Evolutionary conservation across 1,284 basidiomycete species (phyloP).

Genomic region (Phaffia rhodozyma): DNA sequence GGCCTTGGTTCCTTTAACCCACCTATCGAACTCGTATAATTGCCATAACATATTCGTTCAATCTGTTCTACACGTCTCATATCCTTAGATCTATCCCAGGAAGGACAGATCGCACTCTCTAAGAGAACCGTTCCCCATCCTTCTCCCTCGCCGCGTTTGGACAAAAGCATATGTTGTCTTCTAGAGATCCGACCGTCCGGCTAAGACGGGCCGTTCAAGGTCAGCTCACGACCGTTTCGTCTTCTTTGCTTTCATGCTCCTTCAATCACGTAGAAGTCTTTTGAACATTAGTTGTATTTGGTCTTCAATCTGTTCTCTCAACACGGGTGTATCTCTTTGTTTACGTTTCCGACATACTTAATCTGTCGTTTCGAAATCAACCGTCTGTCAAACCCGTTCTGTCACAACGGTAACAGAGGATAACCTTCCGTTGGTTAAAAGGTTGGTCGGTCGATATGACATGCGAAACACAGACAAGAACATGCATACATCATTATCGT

Average conservation of each 20-base stretch:
- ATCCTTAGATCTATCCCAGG: no score
- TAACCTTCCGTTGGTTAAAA: slow-evolving; percentile 75
- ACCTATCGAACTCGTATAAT: no score
- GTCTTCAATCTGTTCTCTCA: background rate
- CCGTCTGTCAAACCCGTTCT: slow-evolving; percentile 1
- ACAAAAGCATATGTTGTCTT: background rate
- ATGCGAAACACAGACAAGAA: slow-evolving; percentile 67
- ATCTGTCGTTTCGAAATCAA: background rate
- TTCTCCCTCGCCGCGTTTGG: no score
- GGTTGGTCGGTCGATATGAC: slow-evolving; percentile 57
- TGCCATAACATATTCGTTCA: no score
- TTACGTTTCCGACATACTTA: background rate
- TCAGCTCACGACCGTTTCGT: slow-evolving; percentile 25
- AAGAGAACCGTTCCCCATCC: no score
- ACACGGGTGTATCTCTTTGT: background rate
- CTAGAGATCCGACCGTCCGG: slow-evolving; percentile 50
- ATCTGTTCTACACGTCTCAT: no score
- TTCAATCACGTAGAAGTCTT: background rate
- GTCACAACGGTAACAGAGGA: slow-evolving; percentile 49
- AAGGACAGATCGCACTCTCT: no score
- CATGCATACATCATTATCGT: slow-evolving; percentile 72
- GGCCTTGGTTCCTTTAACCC: no score
- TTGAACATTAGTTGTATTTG: background rate
- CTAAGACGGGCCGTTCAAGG: slow-evolving; percentile 69
- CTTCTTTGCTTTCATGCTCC: slow-evolving; percentile 9